A percentile compares a stretch with the other conserved stretches of the same genome.
phyloP scores from a whole-genome alignment of 129 eudicot species.

The Cynara cardunculus region DNA sequence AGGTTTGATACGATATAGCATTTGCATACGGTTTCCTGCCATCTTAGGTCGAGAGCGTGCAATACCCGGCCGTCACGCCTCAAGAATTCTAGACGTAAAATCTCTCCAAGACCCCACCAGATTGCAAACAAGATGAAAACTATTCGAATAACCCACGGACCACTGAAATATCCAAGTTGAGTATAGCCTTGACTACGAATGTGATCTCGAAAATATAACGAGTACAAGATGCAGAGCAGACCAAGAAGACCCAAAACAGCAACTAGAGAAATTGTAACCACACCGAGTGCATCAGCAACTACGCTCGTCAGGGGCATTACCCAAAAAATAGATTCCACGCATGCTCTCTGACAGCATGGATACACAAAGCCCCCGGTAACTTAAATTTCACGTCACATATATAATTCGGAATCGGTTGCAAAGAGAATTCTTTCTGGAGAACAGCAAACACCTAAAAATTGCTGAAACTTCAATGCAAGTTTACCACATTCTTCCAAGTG shows the following conservation, averaged over 20 bases:
- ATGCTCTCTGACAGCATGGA: constrained; percentile 98
- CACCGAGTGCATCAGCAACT: constrained; percentile 97
- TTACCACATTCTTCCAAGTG: background rate
- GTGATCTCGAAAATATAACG: constrained; percentile 65
- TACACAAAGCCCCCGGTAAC: constrained; percentile 36
- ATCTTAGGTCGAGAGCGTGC: constrained; percentile 44
- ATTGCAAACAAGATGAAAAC: constrained; percentile 50
- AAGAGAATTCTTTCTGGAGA: constrained; percentile 1
- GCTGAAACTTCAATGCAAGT: constrained; percentile 5
- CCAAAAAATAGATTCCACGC: constrained; percentile 83
- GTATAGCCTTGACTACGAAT: constrained; percentile 44
- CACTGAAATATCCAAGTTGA: constrained; percentile 73
- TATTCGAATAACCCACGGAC: constrained; percentile 91
- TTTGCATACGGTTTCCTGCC: constrained; percentile 92
- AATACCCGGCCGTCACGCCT: constrained; percentile 60
- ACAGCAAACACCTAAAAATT: constrained; percentile 5
- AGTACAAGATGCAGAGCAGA: constrained; percentile 65
- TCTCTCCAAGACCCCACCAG: constrained; percentile 90
- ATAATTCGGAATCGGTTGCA: constrained; percentile 5
- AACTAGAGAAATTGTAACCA: constrained; percentile 83
- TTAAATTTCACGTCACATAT: constrained; percentile 28
- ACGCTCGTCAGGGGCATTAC: constrained; percentile 95
- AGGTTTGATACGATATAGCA: constrained; percentile 82
- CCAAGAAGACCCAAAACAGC: constrained; percentile 55
- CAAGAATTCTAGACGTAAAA: constrained; percentile 56